These are phyloP conservation scores for Triticum turgidum DNA, from an alignment of 176 grass and related monocot genomes.

Conservation along the genomic window DNA sequence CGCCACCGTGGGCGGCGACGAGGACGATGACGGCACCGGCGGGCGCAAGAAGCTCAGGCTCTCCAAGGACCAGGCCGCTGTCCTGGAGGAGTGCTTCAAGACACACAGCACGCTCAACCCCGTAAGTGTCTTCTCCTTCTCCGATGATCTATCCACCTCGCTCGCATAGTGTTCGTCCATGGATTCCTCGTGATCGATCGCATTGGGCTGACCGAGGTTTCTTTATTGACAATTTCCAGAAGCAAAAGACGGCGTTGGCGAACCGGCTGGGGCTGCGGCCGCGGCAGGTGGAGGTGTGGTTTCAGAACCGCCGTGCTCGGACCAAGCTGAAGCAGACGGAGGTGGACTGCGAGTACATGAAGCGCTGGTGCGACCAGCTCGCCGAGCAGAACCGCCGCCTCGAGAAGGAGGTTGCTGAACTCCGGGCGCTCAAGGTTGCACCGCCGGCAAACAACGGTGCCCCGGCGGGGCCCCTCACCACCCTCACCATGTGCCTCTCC, in stretches of 20 bases:
- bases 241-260: conserved; percentile 80
- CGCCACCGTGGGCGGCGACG: conserved; percentile 21
- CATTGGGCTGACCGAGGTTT: neutral
- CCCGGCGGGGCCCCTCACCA: conserved; percentile 33
- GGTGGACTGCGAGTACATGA: conserved; percentile 93
- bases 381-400: conserved; percentile 89
- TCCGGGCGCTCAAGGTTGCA: conserved; percentile 73
- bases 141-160: too few relatives aligned
- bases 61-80: conserved; percentile 85
- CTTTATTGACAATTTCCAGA: conserved; percentile 4
- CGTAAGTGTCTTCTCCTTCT: conserved; percentile 6
- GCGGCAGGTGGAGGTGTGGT: conserved; percentile 97
- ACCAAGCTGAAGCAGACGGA: conserved; percentile 99
- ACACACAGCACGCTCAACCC: conserved; percentile 95
- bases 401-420: conserved; percentile 89
- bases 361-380: conserved; percentile 89
- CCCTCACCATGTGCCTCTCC: conserved; percentile 88
- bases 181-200: neutral
- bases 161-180: neutral
- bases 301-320: conserved; percentile 81
- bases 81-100: conserved; percentile 97
- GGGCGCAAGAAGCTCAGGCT: conserved; percentile 84
- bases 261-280: conserved; percentile 68
- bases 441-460: neutral
- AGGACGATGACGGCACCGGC: conserved; percentile 70